phyloP scores from a whole-genome alignment of 2,329 filamentous ascomycete species.

The Apiospora arundinis region DNA sequence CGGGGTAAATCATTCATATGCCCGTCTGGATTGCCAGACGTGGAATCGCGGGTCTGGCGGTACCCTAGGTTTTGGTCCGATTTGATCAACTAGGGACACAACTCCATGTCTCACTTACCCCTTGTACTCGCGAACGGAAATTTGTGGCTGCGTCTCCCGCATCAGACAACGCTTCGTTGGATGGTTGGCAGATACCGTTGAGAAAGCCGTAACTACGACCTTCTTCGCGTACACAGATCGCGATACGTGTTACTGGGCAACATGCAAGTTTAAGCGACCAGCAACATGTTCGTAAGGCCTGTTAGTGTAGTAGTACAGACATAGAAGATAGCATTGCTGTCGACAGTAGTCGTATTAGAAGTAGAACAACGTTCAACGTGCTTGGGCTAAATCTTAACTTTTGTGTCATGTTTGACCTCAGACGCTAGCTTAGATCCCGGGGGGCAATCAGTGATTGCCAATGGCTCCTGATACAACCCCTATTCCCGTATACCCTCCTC shows the following conservation, averaged over 20 bases:
- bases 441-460: neutral
- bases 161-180: neutral
- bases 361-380: neutral
- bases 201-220: neutral
- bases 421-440: constrained; percentile 7
- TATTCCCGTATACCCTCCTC: neutral
- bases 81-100: neutral
- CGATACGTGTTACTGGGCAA: neutral
- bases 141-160: neutral
- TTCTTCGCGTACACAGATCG: neutral
- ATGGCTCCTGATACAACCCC: neutral
- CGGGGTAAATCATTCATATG: neutral
- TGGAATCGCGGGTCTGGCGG: neutral
- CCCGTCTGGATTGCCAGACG: neutral
- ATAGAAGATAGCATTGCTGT: neutral
- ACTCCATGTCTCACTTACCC: constrained; percentile 11
- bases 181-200: neutral
- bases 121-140: constrained; percentile 5
- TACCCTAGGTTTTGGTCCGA: neutral
- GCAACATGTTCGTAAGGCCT: neutral
- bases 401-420: constrained; percentile 6
- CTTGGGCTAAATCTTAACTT: constrained; percentile 5
- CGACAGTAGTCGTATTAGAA: neutral
- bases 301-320: neutral
- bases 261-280: constrained; percentile 3